Evolutionary conservation across 106 monocot species (phyloP).

Genomic region (Dendrobium nobile): DNA sequence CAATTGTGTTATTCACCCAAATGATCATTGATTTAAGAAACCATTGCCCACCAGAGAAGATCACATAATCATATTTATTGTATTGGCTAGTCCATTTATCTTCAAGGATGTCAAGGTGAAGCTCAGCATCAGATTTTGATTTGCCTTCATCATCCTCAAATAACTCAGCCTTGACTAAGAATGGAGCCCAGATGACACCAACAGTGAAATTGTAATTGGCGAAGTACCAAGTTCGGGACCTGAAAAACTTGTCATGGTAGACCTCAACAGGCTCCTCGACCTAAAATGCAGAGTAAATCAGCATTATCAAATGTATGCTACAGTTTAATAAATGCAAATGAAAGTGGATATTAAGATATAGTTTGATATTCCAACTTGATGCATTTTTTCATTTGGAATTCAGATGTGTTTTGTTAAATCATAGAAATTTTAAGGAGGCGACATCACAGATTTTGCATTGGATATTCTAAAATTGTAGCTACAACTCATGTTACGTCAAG

Average conservation of each 20-base stretch:
- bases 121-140: constrained; percentile 5
- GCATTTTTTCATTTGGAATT: too few relatives aligned
- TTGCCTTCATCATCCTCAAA: constrained; percentile 5
- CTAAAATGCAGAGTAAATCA: constrained; percentile 2
- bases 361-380: too few relatives aligned
- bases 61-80: constrained; percentile 24
- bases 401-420: too few relatives aligned
- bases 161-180: constrained; percentile 25
- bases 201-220: constrained; percentile 31
- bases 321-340: background rate
- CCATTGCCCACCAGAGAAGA: constrained; percentile 40
- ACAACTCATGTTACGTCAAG: too few relatives aligned
- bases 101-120: constrained; percentile 34
- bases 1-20: constrained; percentile 17
- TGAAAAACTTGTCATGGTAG: constrained; percentile 21
- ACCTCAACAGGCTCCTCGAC: constrained; percentile 21
- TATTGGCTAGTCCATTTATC: constrained; percentile 17
- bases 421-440: too few relatives aligned
- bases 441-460: too few relatives aligned
- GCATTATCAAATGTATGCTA: background rate
- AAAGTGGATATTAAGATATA: too few relatives aligned
- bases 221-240: constrained; percentile 25
- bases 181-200: constrained; percentile 36
- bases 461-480: too few relatives aligned
- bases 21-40: constrained; percentile 19